Evolutionary conservation across 768 basidiomycete species (phyloP), one percentile per base, ranked within the genome.

Genomic region (Panaeolus papilionaceus): DNA sequence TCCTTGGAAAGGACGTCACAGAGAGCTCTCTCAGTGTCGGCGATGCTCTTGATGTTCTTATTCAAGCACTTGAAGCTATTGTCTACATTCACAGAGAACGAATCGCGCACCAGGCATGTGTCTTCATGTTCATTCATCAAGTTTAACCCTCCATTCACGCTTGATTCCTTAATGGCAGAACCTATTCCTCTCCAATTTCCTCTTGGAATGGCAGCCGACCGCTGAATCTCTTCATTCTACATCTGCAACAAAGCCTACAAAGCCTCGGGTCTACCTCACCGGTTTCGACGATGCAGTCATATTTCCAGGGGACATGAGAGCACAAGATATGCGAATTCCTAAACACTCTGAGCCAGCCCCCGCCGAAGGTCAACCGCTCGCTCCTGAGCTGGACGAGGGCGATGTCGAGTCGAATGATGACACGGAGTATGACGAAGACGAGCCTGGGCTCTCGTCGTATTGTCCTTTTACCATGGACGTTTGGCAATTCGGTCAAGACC

Each of bases 11-110:
- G 5, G 5, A 33, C 8, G 28, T 58, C 14, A 16, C 28, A 16
- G 54, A 58, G n/a, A 37, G 54, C 14, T 58, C 54, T 16, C 26
- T 58, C 11, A 58, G 11, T 16, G 28, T 58, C 14, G 54, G 54
- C 14, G 28, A 33, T n/a, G 28, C 54, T 12, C 54, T 58, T 37
- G 54, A 58, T 18, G 10, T 58, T 33, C 26, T 58, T 18, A 37
- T 58, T 37, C 54, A 58, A 37, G 54, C 54, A 14, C 54, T 58
- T 2, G 54, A 58, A 33, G 54, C 54, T 10, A 18, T 37, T 18
- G 54, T 58, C 28, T 58, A 58, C 28, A 37, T 58, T 9, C 54
- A 58, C 16, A 58, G 20, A 12, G 54, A 58, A 33, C 33, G 54
- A 16, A 58, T 58, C 3, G 54, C 54, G 4, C 54, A 58, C 28